phyloP scores from a whole-genome alignment of 1,284 basidiomycete genomes.

The Leccinum ponderosum region DNA sequence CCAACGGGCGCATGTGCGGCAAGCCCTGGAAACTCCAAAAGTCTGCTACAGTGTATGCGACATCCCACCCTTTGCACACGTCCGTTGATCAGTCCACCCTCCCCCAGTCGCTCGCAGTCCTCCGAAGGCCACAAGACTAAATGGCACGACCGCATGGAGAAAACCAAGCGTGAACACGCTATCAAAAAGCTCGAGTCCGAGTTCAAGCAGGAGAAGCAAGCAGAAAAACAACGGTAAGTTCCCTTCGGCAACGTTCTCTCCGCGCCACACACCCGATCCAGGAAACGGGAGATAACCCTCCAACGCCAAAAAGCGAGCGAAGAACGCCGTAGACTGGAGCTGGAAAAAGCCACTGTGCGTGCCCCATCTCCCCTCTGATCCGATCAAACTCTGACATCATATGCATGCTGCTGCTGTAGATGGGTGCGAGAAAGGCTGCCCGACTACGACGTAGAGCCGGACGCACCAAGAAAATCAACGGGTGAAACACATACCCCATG shows the following conservation, averaged over 20 bases:
- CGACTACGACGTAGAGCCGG: conserved; percentile 69
- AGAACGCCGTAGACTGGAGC: conserved; percentile 68
- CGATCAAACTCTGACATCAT: conserved; percentile 8
- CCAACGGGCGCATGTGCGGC: conserved; percentile 61
- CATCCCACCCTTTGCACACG: conserved; percentile 3
- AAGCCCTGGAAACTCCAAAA: conserved; percentile 70
- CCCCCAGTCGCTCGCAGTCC: conserved; percentile 64
- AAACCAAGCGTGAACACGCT: conserved; percentile 61
- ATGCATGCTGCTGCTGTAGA: conserved; percentile 44
- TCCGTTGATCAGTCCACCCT: conserved; percentile 9
- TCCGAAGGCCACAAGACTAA: conserved; percentile 64
- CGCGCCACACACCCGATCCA: conserved; percentile 28
- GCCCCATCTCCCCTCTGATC: background rate
- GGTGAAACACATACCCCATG: conserved; percentile 38
- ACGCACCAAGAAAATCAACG: conserved; percentile 75
- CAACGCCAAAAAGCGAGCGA: conserved; percentile 71
- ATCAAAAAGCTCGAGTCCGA: conserved; percentile 72
- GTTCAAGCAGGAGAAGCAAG: conserved; percentile 72
- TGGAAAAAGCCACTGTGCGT: conserved; percentile 67
- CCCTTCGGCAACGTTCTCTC: conserved; percentile 2
- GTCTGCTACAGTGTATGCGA: conserved; percentile 59
- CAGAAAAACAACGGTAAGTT: conserved; percentile 60
- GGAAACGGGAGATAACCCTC: conserved; percentile 64
- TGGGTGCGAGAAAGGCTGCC: conserved; percentile 76
- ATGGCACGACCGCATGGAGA: conserved; percentile 71